Evolutionary conservation across 2,329 filamentous ascomycete genomes (phyloP).

Genomic region (Mycosphaerella sp.): DNA sequence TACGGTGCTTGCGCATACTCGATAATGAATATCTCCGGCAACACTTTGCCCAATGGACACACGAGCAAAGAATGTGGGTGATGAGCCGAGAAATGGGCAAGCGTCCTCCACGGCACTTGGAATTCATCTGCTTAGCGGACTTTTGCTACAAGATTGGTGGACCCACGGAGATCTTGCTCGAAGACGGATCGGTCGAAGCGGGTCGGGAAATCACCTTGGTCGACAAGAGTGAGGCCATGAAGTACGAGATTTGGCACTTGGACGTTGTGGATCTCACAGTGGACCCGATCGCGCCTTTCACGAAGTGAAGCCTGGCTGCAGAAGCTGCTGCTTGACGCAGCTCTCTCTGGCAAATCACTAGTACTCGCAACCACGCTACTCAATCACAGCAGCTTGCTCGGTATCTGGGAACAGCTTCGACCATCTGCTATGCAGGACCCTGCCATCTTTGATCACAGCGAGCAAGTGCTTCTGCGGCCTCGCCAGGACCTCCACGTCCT

Average conservation of each 20-base stretch:
- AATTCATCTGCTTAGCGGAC: slow-evolving; percentile 38
- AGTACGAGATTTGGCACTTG: slow-evolving; percentile 43
- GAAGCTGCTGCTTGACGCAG: background rate
- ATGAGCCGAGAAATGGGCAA: slow-evolving; percentile 23
- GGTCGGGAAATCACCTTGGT: slow-evolving; percentile 31
- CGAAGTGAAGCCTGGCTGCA: slow-evolving; percentile 4
- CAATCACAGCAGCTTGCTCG: slow-evolving; percentile 14
- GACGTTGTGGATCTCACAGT: slow-evolving; percentile 33
- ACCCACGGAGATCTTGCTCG: slow-evolving; percentile 14
- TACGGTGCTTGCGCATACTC: slow-evolving; percentile 40
- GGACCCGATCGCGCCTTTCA: slow-evolving; percentile 21
- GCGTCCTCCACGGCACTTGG: slow-evolving; percentile 23
- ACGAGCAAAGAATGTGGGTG: slow-evolving; percentile 30
- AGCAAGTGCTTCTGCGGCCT: slow-evolving; percentile 44
- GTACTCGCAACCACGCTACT: slow-evolving; percentile 4
- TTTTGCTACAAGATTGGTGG: slow-evolving; percentile 35
- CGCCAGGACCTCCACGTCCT: slow-evolving; percentile 50
- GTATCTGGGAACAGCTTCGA: slow-evolving; percentile 25
- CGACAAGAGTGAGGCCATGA: slow-evolving; percentile 34
- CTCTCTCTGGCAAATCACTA: background rate
- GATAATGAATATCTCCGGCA: slow-evolving; percentile 22
- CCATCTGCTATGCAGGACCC: slow-evolving; percentile 38
- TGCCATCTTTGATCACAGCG: slow-evolving; percentile 51
- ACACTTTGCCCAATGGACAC: slow-evolving; percentile 13
- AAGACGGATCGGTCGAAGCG: slow-evolving; percentile 23